Evolutionary conservation across 257 asterid genomes (phyloP), one percentile per base, ranked within the genome.

Genomic region (Ballota nigra): DNA sequence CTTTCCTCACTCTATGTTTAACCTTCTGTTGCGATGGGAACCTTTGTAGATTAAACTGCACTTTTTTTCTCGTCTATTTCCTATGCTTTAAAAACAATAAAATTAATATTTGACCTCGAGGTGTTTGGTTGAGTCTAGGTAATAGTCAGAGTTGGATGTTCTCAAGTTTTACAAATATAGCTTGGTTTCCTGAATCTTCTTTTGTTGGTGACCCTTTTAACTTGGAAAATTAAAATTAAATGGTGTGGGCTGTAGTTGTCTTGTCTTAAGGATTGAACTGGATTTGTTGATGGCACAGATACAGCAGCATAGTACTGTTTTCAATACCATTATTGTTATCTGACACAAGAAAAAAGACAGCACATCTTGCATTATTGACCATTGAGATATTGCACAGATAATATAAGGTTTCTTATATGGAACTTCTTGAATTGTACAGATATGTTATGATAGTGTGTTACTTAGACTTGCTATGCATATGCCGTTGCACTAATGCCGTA

Each of bases 331-430:
- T 40, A 40, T n/a, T 40, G 15, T 10, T 15, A 40, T 40, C 47
- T 40, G 4, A 9, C 7, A 40, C 47, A 40, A 40, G 47, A 10
- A 40, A 40, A 34, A 40, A 36, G 41, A 40, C 47, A 9, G 47
- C 15, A 40, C n/a, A 40, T 40, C 47, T 10, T 40, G n/a, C 3
- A 40, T 40, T 40, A 31, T 40, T 40, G 47, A 40, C 24, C 23
- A n/a, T 26, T 40, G 59, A n/a, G 47, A 38, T 69, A 69, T 63
- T 70, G 33, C 61, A 43, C 12, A n/a, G 56, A 68, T 65, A 34
- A 66, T 43, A 47, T 62, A 41, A 72, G 34, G 57, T 29, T 78
- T 55, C 53, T 24, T 56, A 43, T 68, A 41, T 74, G 29, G 60
- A 62, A 71, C 60, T 62, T 33, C 52, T 23, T 66, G 62, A 49